Evolutionary conservation across 2,329 filamentous ascomycete genomes (phyloP).

Genomic region (Cordyceps militaris): DNA sequence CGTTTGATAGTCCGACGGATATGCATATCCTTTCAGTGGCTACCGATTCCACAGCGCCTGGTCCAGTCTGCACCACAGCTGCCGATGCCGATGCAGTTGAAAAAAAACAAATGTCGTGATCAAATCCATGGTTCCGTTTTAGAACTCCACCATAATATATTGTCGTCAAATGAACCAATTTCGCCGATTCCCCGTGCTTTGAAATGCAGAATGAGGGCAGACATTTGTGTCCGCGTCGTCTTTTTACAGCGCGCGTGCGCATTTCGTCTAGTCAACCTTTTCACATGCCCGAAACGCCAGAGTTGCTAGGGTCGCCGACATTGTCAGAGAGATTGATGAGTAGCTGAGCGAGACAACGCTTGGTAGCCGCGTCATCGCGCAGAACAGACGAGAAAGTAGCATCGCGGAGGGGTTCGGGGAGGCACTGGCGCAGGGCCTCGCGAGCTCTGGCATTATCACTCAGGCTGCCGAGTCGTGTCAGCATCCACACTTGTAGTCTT

Average conservation of each 20-base stretch:
- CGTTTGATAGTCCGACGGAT: neutral
- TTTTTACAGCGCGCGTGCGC: neutral
- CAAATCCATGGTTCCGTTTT: slow-evolving; percentile 2
- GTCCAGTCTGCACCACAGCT: neutral
- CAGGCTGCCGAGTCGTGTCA: slow-evolving; percentile 47
- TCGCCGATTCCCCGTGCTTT: slow-evolving; percentile 3
- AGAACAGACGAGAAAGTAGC: slow-evolving; percentile 95
- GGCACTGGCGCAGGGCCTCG: slow-evolving; percentile 89
- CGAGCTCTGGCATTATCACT: slow-evolving; percentile 95
- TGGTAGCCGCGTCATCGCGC: slow-evolving; percentile 93
- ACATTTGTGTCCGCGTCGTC: neutral
- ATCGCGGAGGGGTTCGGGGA: slow-evolving; percentile 96
- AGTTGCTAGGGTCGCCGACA: slow-evolving; percentile 47
- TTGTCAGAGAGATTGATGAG: slow-evolving; percentile 94
- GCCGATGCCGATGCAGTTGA: neutral
- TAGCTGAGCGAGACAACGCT: slow-evolving; percentile 93
- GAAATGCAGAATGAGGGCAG: slow-evolving; percentile 8
- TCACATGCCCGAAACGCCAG: slow-evolving; percentile 29
- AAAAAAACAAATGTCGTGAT: slow-evolving; percentile 7
- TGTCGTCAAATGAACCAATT: slow-evolving; percentile 4
- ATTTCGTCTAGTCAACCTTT: neutral
- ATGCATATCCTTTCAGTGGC: neutral
- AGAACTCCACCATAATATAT: neutral
- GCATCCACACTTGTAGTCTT: neutral
- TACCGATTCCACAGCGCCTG: neutral